phyloP scores from a whole-genome alignment of 768 basidiomycete genomes.

The Sporobolomyces pararoseus region DNA sequence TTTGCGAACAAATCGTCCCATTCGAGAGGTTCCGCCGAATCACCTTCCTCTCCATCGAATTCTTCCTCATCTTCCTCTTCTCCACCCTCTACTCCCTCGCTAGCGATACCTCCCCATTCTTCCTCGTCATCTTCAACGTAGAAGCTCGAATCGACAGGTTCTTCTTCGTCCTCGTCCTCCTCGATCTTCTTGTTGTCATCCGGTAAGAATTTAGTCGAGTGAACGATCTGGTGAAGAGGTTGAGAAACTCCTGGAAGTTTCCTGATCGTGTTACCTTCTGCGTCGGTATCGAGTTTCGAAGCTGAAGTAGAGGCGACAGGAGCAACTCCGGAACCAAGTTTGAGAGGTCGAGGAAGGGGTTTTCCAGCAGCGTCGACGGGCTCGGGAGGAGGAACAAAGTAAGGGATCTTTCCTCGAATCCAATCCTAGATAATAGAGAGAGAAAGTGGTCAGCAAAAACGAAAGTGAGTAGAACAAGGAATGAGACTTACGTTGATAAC shows the following conservation, averaged over 20 bases:
- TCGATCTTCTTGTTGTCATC: conserved; percentile 40
- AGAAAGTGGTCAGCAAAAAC: conserved; percentile 87
- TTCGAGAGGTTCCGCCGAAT: conserved; percentile 55
- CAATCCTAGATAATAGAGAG: conserved; percentile 72
- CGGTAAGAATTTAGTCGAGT: conserved; percentile 43
- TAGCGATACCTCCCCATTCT: conserved; percentile 47
- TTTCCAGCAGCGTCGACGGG: conserved; percentile 56
- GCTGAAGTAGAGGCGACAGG: conserved; percentile 25
- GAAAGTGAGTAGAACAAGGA: conserved; percentile 50
- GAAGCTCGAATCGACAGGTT: conserved; percentile 29
- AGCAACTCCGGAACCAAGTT: conserved; percentile 14
- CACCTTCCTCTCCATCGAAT: conserved; percentile 29
- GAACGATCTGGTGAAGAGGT: conserved; percentile 48
- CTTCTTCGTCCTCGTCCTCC: conserved; percentile 32
- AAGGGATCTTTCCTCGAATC: conserved; percentile 95
- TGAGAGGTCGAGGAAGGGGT: conserved; percentile 39
- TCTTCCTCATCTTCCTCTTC: conserved; percentile 48
- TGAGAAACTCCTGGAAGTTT: conserved; percentile 45
- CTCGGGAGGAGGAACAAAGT: conserved; percentile 88
- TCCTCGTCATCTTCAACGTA: conserved; percentile 32
- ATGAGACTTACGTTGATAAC: conserved; percentile 62
- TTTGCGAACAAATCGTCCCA: conserved; percentile 80
- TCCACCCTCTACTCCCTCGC: conserved; percentile 49
- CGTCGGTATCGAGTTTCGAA: conserved; percentile 49
- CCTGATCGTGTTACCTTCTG: conserved; percentile 51